phyloP scores from a whole-genome alignment of 371 early-diverging fungal species.

The Mortierella polycephala region DNA sequence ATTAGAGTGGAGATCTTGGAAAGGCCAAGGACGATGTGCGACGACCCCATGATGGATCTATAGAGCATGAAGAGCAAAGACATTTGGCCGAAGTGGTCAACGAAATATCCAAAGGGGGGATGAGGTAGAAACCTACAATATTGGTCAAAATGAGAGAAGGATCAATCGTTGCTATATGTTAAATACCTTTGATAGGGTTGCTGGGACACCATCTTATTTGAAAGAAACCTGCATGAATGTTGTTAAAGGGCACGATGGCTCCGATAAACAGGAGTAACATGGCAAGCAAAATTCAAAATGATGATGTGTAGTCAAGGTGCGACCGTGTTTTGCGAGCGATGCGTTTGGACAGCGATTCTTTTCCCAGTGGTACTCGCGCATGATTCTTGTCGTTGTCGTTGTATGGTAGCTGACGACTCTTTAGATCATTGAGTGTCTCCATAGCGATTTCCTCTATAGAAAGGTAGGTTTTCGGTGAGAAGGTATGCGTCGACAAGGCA shows the following conservation, averaged over 20 bases:
- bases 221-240: slow-evolving; percentile 67
- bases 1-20: slow-evolving; percentile 54
- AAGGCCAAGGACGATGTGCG: slow-evolving; percentile 17
- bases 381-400: neutral
- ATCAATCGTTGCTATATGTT: neutral
- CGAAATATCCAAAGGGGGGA: slow-evolving; percentile 60
- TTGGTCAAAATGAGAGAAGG: neutral
- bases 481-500: slow-evolving; percentile 11
- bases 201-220: slow-evolving; percentile 65
- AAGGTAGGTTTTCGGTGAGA: neutral
- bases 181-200: slow-evolving; percentile 55
- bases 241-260: slow-evolving; percentile 66
- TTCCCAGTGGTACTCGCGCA: neutral
- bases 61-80: slow-evolving; percentile 29
- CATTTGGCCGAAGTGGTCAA: slow-evolving; percentile 60
- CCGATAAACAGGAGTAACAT: slow-evolving; percentile 21
- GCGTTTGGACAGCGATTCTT: slow-evolving; percentile 49
- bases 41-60: slow-evolving; percentile 13
- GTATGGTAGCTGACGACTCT: neutral
- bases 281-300: slow-evolving; percentile 16
- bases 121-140: slow-evolving; percentile 4
- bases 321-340: slow-evolving; percentile 64
- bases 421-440: neutral
- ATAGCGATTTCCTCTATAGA: slow-evolving; percentile 6
- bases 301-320: slow-evolving; percentile 48